Evolutionary conservation across 495 filamentous ascomycete genomes (phyloP), one percentile per base, ranked within the genome.

Genomic region (Patellaria atrata): DNA sequence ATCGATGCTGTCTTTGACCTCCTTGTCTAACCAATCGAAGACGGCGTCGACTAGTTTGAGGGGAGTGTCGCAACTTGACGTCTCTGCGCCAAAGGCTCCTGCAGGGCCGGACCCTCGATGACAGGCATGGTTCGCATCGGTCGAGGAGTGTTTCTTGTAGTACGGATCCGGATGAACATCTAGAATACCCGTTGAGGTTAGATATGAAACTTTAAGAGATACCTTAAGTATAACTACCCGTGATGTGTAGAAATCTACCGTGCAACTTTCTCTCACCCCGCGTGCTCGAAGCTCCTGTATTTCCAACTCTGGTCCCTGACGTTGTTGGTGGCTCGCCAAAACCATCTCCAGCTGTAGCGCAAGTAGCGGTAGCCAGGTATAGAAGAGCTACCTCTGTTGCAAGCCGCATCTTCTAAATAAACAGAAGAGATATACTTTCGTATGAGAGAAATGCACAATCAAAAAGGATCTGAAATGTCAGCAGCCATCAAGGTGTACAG

Each of bases 211-310:
- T 33, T 12, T 30, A 6, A 27, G 1, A 2, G 17, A 18, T n/a
- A 33, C 15, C 7, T 10, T 9, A 18, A 14, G 16, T 36, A 35
- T 28, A 41, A 63, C 27, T 64, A 92, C 89, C 87, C 55, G 89
- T 93, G 33, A 97, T 82, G 57, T 97, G 89, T 43, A 97, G 63
- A 59, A 97, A 97, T 47, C 75, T 70, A 45, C 89, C 89, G 40
- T 76, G 69, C 53, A 86, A 58, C 44, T 62, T 64, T 13, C 54
- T 44, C 36, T 18, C 20, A 2, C n/a, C 25, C 14, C 25, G 25
- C 25, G 2, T n/a, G n/a, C n/a, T n/a, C n/a, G n/a, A n/a, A n/a
- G n/a, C n/a, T n/a, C n/a, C n/a, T n/a, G n/a, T n/a, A n/a, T n/a
- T n/a, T n/a, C n/a, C n/a, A n/a, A n/a, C n/a, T n/a, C n/a, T n/a